Base-by-base conservation (phyloP, 495 filamentous ascomycete species). In the Trichoderma parareesei region DNA sequence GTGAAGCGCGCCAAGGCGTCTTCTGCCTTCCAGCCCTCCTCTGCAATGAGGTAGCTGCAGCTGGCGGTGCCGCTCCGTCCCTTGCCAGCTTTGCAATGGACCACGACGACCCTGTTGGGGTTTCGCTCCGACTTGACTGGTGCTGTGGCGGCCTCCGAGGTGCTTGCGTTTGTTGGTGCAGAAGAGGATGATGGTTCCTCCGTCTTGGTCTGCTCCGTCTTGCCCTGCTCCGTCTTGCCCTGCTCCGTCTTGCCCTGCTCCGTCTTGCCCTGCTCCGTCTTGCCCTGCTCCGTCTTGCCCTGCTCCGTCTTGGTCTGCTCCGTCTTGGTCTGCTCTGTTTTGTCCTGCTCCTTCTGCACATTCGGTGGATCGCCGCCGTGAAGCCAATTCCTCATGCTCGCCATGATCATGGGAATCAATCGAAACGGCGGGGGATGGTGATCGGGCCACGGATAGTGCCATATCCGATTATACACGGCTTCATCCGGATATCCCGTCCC, bases 61-160 rank as follows among this genome's bases (percentile, higher is more conserved):
- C 87, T 86, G 70, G 92, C 84, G 0, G 90, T 96, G n/a, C 94
- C 94, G 65, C 90, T 94, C 57, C 94, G 81, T 1, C 94, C 94
- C 75, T 98, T 98, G 3, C 94, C 94, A 2, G 94, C 94, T 75
- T 97, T 98, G 78, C 94, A 98, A 73, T 98, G 94, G 11, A 98
- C 91, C 6, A 98, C 93, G 1, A 87, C 88, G 1, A 96, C 89
- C 33, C 91, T 79, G n/a, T 72, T 73, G 61, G 62, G 71, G 38
- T 69, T 71, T 43, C 70, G 72, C 65, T 68, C 70, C 42, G 67
- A 65, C 41, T 73, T 71, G 65, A 60, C 64, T 18, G 66, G 67
- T 16, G 70, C 60, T 11, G 40, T 35, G 27, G 38, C 57, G 3
- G 42, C 53, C 14, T 57, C 40, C 16, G 44, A 18, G 42, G 64